A percentile compares a stretch with the other conserved stretches of the same genome.
Evolutionary conservation across 768 basidiomycete species (phyloP).

Genomic region (Pleurotus sapidus): DNA sequence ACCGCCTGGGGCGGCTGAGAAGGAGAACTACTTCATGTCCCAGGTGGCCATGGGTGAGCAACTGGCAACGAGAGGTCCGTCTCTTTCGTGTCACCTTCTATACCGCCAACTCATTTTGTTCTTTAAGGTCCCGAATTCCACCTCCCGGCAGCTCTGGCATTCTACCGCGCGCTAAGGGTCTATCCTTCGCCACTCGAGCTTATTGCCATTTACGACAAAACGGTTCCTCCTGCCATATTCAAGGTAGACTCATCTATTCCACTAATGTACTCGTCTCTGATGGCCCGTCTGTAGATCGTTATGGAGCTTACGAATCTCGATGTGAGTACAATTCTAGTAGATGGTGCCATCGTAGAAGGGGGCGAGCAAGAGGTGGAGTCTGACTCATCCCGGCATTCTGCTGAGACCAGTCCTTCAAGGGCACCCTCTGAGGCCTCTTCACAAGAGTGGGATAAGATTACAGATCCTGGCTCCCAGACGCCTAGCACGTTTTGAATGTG

Average conservation of each 20-base stretch:
- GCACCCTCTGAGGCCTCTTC: slow-evolving; percentile 87
- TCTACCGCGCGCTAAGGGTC: slow-evolving; percentile 91
- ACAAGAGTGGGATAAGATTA: slow-evolving; percentile 88
- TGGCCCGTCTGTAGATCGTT: slow-evolving; percentile 43
- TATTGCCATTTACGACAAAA: slow-evolving; percentile 92
- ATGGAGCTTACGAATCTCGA: slow-evolving; percentile 87
- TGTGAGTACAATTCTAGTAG: slow-evolving; percentile 61
- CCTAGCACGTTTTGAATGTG: slow-evolving; percentile 19
- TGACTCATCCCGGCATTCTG: background rate
- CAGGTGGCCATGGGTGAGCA: slow-evolving; percentile 89
- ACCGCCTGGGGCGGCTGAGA: slow-evolving; percentile 68
- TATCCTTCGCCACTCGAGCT: slow-evolving; percentile 95
- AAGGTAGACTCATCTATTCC: slow-evolving; percentile 43
- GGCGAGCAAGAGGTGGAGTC: slow-evolving; percentile 49
- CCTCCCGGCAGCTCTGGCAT: slow-evolving; percentile 80
- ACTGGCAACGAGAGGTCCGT: slow-evolving; percentile 69
- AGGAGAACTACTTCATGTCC: slow-evolving; percentile 89
- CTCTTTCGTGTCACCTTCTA: background rate
- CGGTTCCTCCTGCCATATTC: slow-evolving; percentile 78
- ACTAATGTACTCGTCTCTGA: slow-evolving; percentile 2
- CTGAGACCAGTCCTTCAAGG: slow-evolving; percentile 56
- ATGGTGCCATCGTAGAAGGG: slow-evolving; percentile 24
- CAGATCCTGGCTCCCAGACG: slow-evolving; percentile 64
- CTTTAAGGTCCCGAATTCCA: slow-evolving; percentile 69
- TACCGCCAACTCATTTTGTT: slow-evolving; percentile 1